phyloP scores from a whole-genome alignment of 2,329 filamentous ascomycete genomes.

The Penicillium sp. region DNA sequence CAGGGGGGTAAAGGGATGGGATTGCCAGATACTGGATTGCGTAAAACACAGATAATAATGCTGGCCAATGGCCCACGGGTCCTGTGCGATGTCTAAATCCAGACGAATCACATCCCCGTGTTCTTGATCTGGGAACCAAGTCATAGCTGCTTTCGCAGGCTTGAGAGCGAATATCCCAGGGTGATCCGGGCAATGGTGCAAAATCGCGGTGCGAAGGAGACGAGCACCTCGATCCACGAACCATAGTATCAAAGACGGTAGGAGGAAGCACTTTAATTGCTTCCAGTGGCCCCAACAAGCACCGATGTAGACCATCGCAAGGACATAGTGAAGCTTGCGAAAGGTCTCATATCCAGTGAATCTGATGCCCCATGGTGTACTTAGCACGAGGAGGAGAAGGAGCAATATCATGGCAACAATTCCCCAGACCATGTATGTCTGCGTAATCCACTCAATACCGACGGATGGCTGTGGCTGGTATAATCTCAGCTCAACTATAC shows the following conservation, averaged over 20 bases:
- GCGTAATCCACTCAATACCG: slow-evolving; percentile 57
- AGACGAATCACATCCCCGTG: slow-evolving; percentile 64
- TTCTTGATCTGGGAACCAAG: slow-evolving; percentile 56
- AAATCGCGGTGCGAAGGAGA: slow-evolving; percentile 56
- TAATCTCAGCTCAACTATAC: slow-evolving; percentile 62
- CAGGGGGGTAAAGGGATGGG: slow-evolving; percentile 68
- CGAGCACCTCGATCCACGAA: slow-evolving; percentile 63
- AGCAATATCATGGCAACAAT: slow-evolving; percentile 67
- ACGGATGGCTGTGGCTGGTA: slow-evolving; percentile 70
- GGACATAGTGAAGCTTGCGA: slow-evolving; percentile 69
- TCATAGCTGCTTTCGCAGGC: slow-evolving; percentile 42
- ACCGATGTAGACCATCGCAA: slow-evolving; percentile 72
- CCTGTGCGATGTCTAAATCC: slow-evolving; percentile 63
- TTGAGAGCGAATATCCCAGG: slow-evolving; percentile 32
- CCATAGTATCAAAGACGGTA: slow-evolving; percentile 65
- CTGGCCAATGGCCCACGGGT: slow-evolving; percentile 65
- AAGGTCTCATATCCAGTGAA: slow-evolving; percentile 75
- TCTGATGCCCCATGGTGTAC: slow-evolving; percentile 59
- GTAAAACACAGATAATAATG: slow-evolving; percentile 72
- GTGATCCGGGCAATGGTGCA: slow-evolving; percentile 50
- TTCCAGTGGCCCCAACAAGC: slow-evolving; percentile 75
- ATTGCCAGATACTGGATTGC: slow-evolving; percentile 67
- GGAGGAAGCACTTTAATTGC: slow-evolving; percentile 66
- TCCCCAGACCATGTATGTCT: slow-evolving; percentile 73
- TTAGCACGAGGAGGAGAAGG: slow-evolving; percentile 60